A percentile compares a stretch with the other conserved stretches of the same genome.
Evolutionary conservation across 2,329 filamentous ascomycete genomes (phyloP).

Genomic region (Paracorniculantispora psalliotae): DNA sequence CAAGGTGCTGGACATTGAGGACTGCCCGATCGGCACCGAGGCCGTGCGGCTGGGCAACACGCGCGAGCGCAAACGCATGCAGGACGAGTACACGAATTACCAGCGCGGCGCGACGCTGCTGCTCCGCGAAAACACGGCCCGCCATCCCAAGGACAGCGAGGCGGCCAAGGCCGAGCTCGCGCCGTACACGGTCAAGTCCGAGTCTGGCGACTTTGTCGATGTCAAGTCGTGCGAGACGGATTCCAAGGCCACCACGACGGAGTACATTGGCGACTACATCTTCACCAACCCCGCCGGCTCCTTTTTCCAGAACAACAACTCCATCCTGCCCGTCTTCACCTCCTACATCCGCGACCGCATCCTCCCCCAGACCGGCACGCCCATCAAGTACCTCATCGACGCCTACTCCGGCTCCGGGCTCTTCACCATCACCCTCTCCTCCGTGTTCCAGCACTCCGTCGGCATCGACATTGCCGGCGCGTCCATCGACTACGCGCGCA

Average conservation of each 20-base stretch:
- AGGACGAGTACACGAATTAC: constrained; percentile 65
- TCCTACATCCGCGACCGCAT: constrained; percentile 79
- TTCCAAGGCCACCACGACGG: constrained; percentile 73
- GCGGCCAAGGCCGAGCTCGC: constrained; percentile 24
- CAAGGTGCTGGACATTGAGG: constrained; percentile 86
- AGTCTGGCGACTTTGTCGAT: constrained; percentile 58
- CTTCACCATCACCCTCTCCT: constrained; percentile 90
- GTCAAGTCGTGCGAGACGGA: constrained; percentile 87
- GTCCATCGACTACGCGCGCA: constrained; percentile 72
- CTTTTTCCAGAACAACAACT: constrained; percentile 99
- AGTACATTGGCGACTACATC: constrained; percentile 79
- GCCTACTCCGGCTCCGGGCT: constrained; percentile 96
- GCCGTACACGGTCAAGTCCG: constrained; percentile 39
- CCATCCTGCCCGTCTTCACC: constrained; percentile 83
- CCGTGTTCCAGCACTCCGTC: constrained; percentile 75
- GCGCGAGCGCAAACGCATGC: constrained; percentile 72
- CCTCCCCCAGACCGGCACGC: constrained; percentile 46
- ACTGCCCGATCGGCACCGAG: constrained; percentile 91
- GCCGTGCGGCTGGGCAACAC: constrained; percentile 76
- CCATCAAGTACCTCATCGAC: constrained; percentile 85
- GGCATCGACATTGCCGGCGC: constrained; percentile 85
- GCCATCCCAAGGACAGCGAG: constrained; percentile 49
- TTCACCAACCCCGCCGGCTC: constrained; percentile 90
- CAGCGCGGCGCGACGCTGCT: constrained; percentile 81
- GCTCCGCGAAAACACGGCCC: constrained; percentile 76